Evolutionary conservation across 1,139 yeast genomes (phyloP).

Genomic region (Suhomyces ambrosiae): DNA sequence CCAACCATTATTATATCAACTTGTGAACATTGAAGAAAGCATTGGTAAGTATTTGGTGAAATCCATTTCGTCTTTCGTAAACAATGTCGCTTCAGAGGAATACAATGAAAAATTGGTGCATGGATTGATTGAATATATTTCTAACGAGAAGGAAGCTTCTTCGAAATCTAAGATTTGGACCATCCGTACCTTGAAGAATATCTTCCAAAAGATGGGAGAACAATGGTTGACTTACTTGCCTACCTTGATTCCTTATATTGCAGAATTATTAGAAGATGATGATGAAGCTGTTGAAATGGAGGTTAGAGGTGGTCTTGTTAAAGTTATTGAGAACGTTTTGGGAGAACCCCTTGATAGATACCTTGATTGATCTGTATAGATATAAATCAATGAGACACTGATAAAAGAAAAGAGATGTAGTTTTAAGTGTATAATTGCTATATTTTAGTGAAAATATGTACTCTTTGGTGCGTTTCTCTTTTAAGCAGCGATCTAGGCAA

Average conservation of each 20-base stretch:
- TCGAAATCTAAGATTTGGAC: conserved; percentile 74
- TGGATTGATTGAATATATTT: conserved; percentile 39
- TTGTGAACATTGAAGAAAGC: conserved; percentile 63
- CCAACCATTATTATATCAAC: conserved; percentile 63
- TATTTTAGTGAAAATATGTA: not conserved
- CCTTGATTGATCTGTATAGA: conserved; percentile 50
- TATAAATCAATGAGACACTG: too few species aligned
- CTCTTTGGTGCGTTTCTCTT: too few species aligned
- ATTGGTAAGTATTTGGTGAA: conserved; percentile 80
- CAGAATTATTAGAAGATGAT: conserved; percentile 93
- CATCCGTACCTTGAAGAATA: conserved; percentile 70
- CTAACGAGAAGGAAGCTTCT: conserved; percentile 34
- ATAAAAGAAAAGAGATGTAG: not conserved
- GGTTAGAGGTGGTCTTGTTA: conserved; percentile 89
- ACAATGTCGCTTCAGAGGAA: conserved; percentile 77
- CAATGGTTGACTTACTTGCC: conserved; percentile 92
- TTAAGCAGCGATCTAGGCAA: too few species aligned
- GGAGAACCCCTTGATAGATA: conserved; percentile 96
- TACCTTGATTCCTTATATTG: conserved; percentile 91
- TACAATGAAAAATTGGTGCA: conserved; percentile 59
- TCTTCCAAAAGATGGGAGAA: conserved; percentile 91
- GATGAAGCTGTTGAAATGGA: conserved; percentile 91
- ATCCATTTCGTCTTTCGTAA: conserved; percentile 74
- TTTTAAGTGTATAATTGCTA: not conserved
- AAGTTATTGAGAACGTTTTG: conserved; percentile 85